Evolutionary conservation across 257 asterid genomes (phyloP).

Genomic region (Catharanthus roseus): DNA sequence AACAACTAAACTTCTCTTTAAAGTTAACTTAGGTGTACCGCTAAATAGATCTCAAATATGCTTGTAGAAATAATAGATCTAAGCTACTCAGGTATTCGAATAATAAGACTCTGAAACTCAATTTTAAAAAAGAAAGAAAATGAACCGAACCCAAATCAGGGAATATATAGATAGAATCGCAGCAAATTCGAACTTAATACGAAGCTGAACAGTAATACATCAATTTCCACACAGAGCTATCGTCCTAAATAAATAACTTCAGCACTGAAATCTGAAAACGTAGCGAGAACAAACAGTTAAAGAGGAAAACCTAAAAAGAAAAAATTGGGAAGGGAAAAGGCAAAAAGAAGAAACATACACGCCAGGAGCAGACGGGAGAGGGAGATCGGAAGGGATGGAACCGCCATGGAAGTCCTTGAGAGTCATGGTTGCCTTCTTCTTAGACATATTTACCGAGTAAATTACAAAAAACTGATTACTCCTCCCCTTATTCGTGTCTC

Average conservation of each 20-base stretch:
- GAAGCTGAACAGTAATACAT: not conserved
- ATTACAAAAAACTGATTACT: not conserved
- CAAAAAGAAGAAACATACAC: constrained; percentile 45
- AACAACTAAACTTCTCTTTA: not conserved
- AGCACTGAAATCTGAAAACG: not conserved
- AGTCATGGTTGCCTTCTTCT: constrained; percentile 96
- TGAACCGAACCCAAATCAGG: not conserved
- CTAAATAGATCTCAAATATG: not conserved
- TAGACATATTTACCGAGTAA: constrained; percentile 41
- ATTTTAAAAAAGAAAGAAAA: not conserved
- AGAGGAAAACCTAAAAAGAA: not conserved
- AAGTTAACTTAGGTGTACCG: not conserved
- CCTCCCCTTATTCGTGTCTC: not conserved
- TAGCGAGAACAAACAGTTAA: not conserved
- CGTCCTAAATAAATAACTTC: not conserved
- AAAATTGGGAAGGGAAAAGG: not conserved
- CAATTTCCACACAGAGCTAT: not conserved
- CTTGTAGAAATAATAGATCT: not conserved
- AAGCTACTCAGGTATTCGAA: not conserved
- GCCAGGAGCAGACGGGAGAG: constrained; percentile 94
- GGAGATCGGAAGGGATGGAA: constrained; percentile 92
- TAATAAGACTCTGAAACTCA: not conserved
- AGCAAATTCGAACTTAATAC: not conserved
- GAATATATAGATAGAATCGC: not conserved
- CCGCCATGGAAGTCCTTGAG: constrained; percentile 95